Conservation (phyloP, 305 asterid genomes). For the Fraxinus greggii region DNA sequence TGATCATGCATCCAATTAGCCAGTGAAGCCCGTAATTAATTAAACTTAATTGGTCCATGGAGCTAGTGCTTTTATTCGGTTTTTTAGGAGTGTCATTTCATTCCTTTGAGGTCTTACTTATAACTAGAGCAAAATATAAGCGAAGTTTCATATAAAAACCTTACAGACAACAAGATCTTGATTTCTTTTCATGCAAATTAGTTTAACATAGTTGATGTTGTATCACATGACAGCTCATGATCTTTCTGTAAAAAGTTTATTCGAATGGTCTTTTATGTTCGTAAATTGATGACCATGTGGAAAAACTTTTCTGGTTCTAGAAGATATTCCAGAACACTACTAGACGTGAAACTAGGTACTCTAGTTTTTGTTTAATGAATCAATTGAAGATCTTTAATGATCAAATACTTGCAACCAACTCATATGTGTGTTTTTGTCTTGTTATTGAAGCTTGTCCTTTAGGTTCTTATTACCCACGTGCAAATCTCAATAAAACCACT, state of each 20-base stretch:
- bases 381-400: background rate
- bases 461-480: constrained; percentile 82
- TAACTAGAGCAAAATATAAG: background rate
- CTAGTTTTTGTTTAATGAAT: constrained; percentile 11
- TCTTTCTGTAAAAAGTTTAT: background rate
- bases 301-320: constrained; percentile 7
- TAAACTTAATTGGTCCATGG: background rate
- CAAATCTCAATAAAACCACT: constrained; percentile 53
- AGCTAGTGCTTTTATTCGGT: background rate
- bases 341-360: constrained; percentile 8
- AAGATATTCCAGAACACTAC: background rate
- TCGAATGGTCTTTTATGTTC: background rate
- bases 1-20: background rate
- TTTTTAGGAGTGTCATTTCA: background rate
- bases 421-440: constrained; percentile 24
- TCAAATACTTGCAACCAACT: constrained; percentile 26
- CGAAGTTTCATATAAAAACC: background rate
- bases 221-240: constrained; percentile 9
- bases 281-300: constrained; percentile 6
- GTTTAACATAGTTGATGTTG: background rate
- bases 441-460: constrained; percentile 80
- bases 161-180: background rate
- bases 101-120: background rate
- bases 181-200: constrained; percentile 1
- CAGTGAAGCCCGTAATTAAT: background rate